Evolutionary conservation across 169 alveolate species (phyloP), one percentile per base, ranked within the genome.

Genomic region (Eimeria falciformis): DNA sequence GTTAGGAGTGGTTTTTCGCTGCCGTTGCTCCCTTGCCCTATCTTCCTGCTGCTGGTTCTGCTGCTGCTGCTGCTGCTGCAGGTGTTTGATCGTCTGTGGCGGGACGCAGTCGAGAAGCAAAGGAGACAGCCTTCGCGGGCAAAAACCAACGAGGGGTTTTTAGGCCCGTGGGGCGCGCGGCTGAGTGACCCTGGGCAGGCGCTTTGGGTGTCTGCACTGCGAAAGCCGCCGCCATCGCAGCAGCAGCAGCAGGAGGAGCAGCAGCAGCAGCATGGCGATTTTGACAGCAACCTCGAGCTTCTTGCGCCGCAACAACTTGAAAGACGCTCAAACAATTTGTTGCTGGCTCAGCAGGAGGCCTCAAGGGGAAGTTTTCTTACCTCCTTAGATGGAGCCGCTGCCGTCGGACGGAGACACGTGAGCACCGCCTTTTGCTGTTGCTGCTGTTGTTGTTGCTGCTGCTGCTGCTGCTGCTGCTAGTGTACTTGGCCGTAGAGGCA

Each of bases 151-250:
- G 29, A 9, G 29, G 71, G 71, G 29, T 5, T 37, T 23, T 7
- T 37, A 33, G 82, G 82, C 58, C 56, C 82, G 3, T 71, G 82
- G 82, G 82, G 82, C 3, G 82, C 82, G 46, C 82, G 82, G 56
- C 56, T 71, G 29, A 9, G 56, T 71, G 82, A 71, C 56, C 82
- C 82, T 9, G 82, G 82, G 55, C 58, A 71, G 23, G 82, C 82
- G 2, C 17, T 71, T 5, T 71, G 82, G 82, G 82, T 71, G 5
- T 71, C 82, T 37, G 82, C 82, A 2, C 55, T 71, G 3, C 9
- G 82, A 37, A 25, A 71, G 82, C 56, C 53, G 3, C 45, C 2
- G 77, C 7, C 21, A 23, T 56, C 5, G 82, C 82, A 29, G 55
- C 82, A 2, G 82, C 82, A 29, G 82, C 82, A 29, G 56, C 56